Conservation (phyloP, 1,139 yeast genomes). For the Diutina siamensis region DNA sequence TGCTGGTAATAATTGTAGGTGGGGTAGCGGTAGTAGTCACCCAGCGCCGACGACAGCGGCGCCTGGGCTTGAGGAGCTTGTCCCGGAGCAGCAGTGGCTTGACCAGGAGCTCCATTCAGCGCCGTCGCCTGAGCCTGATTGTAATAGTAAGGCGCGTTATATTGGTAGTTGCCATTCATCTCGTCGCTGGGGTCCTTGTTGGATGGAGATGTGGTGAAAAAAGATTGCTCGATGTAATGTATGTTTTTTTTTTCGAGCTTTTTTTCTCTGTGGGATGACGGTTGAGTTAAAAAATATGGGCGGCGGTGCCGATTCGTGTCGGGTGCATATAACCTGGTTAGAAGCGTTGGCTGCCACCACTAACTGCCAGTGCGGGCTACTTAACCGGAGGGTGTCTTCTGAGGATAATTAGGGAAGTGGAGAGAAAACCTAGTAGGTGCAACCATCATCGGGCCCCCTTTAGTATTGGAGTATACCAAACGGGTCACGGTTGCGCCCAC, state of each 20-base stretch:
- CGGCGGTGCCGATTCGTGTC: neutral
- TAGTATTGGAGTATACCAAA: too few relatives aligned
- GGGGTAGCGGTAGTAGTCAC: constrained; percentile 8
- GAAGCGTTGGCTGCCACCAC: neutral
- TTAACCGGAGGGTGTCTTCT: neutral
- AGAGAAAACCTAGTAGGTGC: neutral
- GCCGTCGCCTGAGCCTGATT: neutral
- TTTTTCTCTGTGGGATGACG: constrained; percentile 5
- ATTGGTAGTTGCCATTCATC: constrained; percentile 5
- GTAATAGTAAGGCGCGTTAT: constrained; percentile 4
- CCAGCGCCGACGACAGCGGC: constrained; percentile 9
- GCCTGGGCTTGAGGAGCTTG: constrained; percentile 10
- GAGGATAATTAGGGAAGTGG: neutral
- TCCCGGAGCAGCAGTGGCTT: neutral
- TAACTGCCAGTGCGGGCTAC: neutral
- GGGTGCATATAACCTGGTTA: neutral
- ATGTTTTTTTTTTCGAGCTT: neutral
- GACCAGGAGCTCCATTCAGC: constrained; percentile 4
- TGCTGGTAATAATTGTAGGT: constrained; percentile 11
- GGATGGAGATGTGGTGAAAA: neutral
- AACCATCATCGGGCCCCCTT: too few relatives aligned
- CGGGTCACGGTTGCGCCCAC: too few relatives aligned
- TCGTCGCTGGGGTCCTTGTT: neutral
- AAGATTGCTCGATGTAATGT: constrained; percentile 6
- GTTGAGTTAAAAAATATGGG: constrained; percentile 4